These are phyloP conservation scores for Quercus suber DNA, from an alignment of 306 rosid species.

Conservation along the genomic window DNA sequence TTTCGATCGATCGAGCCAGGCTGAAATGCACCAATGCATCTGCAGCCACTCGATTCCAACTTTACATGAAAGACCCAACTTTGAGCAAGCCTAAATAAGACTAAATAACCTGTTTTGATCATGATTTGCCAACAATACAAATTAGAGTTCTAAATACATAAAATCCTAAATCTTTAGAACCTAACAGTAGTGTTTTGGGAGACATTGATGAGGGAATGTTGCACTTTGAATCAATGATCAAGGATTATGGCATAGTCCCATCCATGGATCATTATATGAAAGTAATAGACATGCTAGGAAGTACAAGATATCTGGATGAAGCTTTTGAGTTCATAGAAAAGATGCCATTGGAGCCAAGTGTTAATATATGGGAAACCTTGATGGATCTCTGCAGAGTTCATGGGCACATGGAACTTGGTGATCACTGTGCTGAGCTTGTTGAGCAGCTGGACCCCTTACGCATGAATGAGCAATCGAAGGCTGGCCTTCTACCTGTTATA, in stretches of 20 bases:
- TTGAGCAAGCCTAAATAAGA: too few species aligned
- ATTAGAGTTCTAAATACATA: too few species aligned
- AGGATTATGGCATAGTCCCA: too few species aligned
- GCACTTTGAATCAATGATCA: too few species aligned
- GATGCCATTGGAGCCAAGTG: slow-evolving; percentile 5
- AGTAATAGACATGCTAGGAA: slow-evolving; percentile 70
- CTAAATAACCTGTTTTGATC: too few species aligned
- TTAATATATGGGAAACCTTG: slow-evolving; percentile 63
- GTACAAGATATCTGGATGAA: slow-evolving; percentile 66
- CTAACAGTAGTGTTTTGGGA: slow-evolving; percentile 15
- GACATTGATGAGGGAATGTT: too few species aligned
- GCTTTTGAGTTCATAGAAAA: slow-evolving; percentile 57
- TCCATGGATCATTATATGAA: slow-evolving; percentile 12
- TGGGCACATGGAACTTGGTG: slow-evolving; percentile 67
- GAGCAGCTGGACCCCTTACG: slow-evolving; percentile 56
- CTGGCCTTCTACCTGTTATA: slow-evolving; percentile 68
- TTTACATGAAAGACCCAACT: too few species aligned
- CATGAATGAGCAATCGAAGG: slow-evolving; percentile 58
- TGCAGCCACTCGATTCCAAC: too few species aligned
- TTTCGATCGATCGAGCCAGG: too few species aligned
- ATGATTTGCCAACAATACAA: too few species aligned
- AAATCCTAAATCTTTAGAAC: too few species aligned
- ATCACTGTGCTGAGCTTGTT: slow-evolving; percentile 71
- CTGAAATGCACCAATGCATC: too few species aligned
- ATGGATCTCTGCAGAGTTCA: slow-evolving; percentile 76